phyloP scores from a whole-genome alignment of 2,329 filamentous ascomycete genomes.

The Westerdykella aurantiaca region DNA sequence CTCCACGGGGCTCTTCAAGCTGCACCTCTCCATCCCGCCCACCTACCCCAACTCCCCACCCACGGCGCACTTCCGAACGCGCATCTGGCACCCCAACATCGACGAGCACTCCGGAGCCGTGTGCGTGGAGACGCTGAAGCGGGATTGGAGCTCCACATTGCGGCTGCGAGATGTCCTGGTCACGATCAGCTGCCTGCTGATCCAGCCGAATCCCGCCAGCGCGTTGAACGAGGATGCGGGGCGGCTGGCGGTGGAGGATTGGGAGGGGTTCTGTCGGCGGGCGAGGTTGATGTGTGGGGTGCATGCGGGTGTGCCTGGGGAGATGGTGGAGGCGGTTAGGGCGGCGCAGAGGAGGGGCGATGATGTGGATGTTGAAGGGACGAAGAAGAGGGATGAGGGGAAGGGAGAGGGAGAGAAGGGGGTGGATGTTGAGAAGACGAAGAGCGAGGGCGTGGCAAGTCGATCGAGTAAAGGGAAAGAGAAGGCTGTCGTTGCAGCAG shows the following conservation, averaged over 20 bases:
- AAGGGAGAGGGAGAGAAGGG: constrained; percentile 7
- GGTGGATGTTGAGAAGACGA: constrained; percentile 3
- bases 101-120: constrained; percentile 57
- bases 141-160: constrained; percentile 55
- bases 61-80: constrained; percentile 56
- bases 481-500: constrained; percentile 11
- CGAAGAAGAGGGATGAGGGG: constrained; percentile 6
- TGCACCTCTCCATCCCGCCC: constrained; percentile 55
- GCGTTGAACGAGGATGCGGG: constrained; percentile 58
- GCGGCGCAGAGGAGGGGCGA: constrained; percentile 53
- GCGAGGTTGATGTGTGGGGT: constrained; percentile 59
- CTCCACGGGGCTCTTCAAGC: constrained; percentile 52
- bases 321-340: constrained; percentile 41
- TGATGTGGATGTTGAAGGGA: constrained; percentile 33
- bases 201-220: constrained; percentile 60
- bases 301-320: constrained; percentile 50
- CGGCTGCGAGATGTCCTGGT: constrained; percentile 55
- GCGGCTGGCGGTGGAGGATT: constrained; percentile 52
- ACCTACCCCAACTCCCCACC: constrained; percentile 47
- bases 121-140: constrained; percentile 60
- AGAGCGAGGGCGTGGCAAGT: constrained; percentile 4
- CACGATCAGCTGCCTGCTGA: constrained; percentile 56
- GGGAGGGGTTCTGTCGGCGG: constrained; percentile 51
- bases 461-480: constrained; percentile 16
- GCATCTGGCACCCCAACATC: constrained; percentile 61